A percentile compares a stretch with the other conserved stretches of the same genome.
These are phyloP conservation scores for Wickerhamomyces ciferrii DNA, from an alignment of 805 yeast genomes.

Conservation along the genomic window DNA sequence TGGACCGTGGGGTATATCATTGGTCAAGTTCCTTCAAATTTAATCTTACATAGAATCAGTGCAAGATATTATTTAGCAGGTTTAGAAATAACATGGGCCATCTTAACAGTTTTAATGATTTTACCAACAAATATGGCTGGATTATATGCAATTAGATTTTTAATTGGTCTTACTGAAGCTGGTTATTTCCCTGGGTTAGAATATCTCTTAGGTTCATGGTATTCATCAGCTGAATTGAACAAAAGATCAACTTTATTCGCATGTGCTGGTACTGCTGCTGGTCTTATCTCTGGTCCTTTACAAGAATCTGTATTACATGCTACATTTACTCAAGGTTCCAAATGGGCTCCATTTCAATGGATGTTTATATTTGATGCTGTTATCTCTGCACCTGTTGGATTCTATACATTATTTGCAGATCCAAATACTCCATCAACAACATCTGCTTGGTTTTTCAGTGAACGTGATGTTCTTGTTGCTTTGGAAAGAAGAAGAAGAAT, in stretches of 20 bases:
- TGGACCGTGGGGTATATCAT: conserved; percentile 48
- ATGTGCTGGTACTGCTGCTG: conserved; percentile 29
- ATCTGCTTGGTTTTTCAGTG: conserved; percentile 35
- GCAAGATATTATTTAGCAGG: conserved; percentile 41
- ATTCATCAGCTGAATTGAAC: conserved; percentile 26
- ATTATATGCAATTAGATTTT: conserved; percentile 29
- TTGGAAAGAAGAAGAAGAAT: conserved; percentile 38
- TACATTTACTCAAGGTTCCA: conserved; percentile 7
- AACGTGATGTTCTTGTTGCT: conserved; percentile 38
- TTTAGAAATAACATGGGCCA: conserved; percentile 38
- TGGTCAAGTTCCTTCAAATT: conserved; percentile 43
- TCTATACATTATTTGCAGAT: conserved; percentile 33
- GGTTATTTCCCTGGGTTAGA: conserved; percentile 48
- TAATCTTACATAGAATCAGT: conserved; percentile 34
- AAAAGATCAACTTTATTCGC: conserved; percentile 30
- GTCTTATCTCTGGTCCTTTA: conserved; percentile 30
- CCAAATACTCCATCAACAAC: conserved; percentile 40
- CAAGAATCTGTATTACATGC: conserved; percentile 26
- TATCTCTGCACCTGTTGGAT: conserved; percentile 34
- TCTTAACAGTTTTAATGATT: conserved; percentile 30
- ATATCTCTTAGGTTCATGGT: conserved; percentile 34
- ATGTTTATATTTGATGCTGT: conserved; percentile 40
- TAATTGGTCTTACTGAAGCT: conserved; percentile 38
- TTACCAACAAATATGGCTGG: conserved; percentile 22
- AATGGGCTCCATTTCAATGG: conserved; percentile 34